phyloP scores from a whole-genome alignment of 176 grass and related monocot species.

The Juncus effusus region DNA sequence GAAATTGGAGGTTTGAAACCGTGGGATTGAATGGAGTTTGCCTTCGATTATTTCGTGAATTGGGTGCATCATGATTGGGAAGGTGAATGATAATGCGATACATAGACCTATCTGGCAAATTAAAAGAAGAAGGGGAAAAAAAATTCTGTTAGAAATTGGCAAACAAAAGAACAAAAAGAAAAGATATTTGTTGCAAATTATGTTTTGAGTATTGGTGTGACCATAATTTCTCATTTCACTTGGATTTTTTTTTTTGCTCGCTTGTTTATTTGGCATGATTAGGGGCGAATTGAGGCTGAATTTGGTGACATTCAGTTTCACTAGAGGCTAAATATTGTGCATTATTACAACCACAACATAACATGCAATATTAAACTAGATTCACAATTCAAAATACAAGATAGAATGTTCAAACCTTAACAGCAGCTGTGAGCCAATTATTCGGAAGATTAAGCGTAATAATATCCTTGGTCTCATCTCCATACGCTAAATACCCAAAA shows the following conservation, averaged over 20 bases:
- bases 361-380: neutral
- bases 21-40: conserved; percentile 47
- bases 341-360: neutral
- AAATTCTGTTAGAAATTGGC: neutral
- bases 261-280: neutral
- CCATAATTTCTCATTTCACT: neutral
- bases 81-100: conserved; percentile 75
- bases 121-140: neutral
- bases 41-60: conserved; percentile 75
- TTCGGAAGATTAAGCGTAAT: conserved; percentile 93
- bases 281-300: neutral
- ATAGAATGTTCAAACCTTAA: conserved; percentile 53
- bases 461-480: conserved; percentile 76
- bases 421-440: conserved; percentile 49
- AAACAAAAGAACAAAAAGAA: too few relatives aligned
- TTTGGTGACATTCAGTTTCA: neutral
- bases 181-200: too few relatives aligned
- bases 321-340: neutral
- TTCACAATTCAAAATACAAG: conserved; percentile 19
- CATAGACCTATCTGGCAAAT: conserved; percentile 75
- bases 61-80: conserved; percentile 90
- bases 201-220: too few relatives aligned
- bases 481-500: conserved; percentile 87
- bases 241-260: neutral
- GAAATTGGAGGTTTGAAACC: conserved; percentile 42